These are phyloP conservation scores for Pythium diclinum DNA, from an alignment of 352 stramenopile genomes.

Conservation along the genomic window DNA sequence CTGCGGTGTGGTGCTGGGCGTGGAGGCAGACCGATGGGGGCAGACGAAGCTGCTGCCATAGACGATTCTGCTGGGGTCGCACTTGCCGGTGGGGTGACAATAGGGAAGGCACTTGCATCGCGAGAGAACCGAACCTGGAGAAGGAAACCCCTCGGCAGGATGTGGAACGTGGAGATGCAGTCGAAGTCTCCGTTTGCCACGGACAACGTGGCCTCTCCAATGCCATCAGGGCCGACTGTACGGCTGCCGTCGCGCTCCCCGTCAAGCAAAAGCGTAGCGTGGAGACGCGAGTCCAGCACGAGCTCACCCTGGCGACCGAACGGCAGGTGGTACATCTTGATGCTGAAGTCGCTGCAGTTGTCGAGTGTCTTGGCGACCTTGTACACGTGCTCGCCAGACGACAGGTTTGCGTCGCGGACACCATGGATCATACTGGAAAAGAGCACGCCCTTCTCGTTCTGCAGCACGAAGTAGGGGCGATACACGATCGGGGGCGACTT, in stretches of 20 bases:
- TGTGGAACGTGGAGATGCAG: conserved; percentile 68
- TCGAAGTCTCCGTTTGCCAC: conserved; percentile 81
- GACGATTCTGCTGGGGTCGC: not conserved
- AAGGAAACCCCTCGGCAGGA: conserved; percentile 62
- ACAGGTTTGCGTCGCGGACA: conserved; percentile 62
- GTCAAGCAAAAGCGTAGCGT: conserved; percentile 75
- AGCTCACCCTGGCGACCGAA: conserved; percentile 79
- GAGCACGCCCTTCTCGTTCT: conserved; percentile 82
- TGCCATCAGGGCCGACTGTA: conserved; percentile 24
- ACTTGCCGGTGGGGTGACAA: conserved; percentile 24
- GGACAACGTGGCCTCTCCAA: conserved; percentile 44
- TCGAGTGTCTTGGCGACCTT: conserved; percentile 59
- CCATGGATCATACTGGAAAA: conserved; percentile 87
- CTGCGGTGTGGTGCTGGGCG: conserved; percentile 10
- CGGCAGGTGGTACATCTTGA: conserved; percentile 89
- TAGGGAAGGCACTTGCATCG: conserved; percentile 46
- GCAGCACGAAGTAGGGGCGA: conserved; percentile 83
- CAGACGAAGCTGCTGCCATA: not conserved
- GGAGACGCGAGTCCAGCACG: conserved; percentile 73
- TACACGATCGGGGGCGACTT: conserved; percentile 33
- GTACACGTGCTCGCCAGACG: conserved; percentile 54
- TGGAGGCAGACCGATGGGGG: conserved; percentile 15
- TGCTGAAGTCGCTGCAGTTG: conserved; percentile 60
- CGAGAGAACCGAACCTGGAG: conserved; percentile 57
- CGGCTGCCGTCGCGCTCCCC: conserved; percentile 22